These are phyloP conservation scores for Salmacisia buchloeana DNA, from an alignment of 1,284 basidiomycete genomes.

Conservation along the genomic window DNA sequence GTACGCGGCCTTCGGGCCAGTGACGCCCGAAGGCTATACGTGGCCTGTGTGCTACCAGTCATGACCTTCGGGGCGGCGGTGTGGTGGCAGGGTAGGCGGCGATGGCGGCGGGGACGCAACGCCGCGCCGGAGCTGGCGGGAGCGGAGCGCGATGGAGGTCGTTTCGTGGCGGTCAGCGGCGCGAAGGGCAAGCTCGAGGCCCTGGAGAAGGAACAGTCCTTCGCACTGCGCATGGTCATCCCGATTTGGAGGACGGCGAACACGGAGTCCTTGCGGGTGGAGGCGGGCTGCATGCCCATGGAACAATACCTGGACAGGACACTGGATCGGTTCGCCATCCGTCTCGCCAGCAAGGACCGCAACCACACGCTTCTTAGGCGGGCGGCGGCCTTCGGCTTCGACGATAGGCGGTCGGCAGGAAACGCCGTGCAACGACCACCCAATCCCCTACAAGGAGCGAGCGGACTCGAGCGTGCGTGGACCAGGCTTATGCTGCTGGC, in stretches of 20 bases:
- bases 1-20: conserved; percentile 45
- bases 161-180: neutral
- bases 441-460: neutral
- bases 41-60: conserved; percentile 46
- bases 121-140: neutral
- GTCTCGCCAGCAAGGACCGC: neutral
- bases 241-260: neutral
- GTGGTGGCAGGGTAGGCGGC: conserved; percentile 49
- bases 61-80: conserved; percentile 47
- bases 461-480: neutral
- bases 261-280: neutral
- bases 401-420: neutral
- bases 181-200: neutral
- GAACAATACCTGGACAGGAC: neutral
- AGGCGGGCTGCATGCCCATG: neutral
- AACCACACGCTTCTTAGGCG: neutral
- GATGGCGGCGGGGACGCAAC: too few species aligned
- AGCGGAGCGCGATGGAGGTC: neutral
- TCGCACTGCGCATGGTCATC: neutral
- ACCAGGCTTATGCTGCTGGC: neutral
- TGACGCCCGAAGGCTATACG: conserved; percentile 45
- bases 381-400: neutral
- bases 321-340: neutral
- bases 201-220: neutral
- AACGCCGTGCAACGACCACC: neutral